Evolutionary conservation across 2,329 filamentous ascomycete genomes (phyloP).

Genomic region (Apiospora pterosperma): DNA sequence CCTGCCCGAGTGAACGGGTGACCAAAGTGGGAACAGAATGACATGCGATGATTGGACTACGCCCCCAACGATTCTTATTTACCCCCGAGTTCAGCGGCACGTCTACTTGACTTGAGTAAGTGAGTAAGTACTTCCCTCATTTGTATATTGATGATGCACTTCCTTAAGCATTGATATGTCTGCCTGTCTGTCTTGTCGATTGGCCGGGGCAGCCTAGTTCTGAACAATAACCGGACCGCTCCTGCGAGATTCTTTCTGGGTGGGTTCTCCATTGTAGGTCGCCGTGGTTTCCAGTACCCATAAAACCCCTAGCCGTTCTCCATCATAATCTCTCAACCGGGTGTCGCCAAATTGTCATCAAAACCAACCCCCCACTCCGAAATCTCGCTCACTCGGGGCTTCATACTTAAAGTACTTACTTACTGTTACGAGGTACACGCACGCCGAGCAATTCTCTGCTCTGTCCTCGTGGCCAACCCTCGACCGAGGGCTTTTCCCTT

Average conservation of each 20-base stretch:
- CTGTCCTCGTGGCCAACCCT: no score
- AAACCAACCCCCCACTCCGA: no score
- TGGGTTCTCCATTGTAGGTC: not conserved
- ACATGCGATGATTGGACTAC: not conserved
- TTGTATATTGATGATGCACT: no score
- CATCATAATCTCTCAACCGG: not conserved
- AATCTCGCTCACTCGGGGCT: no score
- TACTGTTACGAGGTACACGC: not conserved
- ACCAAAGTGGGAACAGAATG: not conserved
- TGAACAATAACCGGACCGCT: not conserved
- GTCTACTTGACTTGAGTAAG: no score
- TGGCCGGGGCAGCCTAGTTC: not conserved
- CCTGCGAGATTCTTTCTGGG: not conserved
- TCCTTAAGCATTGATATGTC: no score
- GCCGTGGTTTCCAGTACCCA: not conserved
- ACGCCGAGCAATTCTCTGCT: no score
- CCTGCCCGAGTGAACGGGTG: slow-evolving; percentile 1
- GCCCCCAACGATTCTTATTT: not conserved
- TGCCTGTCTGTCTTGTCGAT: no score
- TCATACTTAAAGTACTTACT: no score
- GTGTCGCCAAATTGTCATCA: not conserved
- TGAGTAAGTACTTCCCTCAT: no score
- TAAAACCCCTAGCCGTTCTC: not conserved
- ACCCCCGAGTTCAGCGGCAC: not conserved
- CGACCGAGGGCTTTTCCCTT: no score